Percentiles rank a stretch among this genome's conserved stretches.
These are phyloP conservation scores for Cryptococcus sp. DNA, from an alignment of 1,284 basidiomycete genomes.

Conservation along the genomic window DNA sequence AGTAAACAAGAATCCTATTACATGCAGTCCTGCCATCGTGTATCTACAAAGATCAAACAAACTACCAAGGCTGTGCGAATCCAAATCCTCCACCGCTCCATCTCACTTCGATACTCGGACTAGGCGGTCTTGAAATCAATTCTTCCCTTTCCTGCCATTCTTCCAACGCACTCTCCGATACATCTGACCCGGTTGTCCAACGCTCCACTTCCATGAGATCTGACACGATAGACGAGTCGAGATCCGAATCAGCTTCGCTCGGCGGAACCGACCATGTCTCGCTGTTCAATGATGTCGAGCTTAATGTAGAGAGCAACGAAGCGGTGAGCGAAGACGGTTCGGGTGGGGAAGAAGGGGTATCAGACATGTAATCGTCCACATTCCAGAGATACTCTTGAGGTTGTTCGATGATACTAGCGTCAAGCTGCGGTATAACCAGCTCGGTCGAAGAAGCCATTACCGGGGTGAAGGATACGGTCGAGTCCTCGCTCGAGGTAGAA, in stretches of 20 bases:
- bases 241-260: conserved; percentile 25
- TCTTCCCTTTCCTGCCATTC: conserved; percentile 4
- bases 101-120: conserved; percentile 8
- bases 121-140: background rate
- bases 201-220: background rate
- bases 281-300: background rate
- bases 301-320: background rate
- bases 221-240: conserved; percentile 17
- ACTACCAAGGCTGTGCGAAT: conserved; percentile 20
- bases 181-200: background rate
- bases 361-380: too few relatives aligned
- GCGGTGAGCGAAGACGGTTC: background rate
- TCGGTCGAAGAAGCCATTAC: background rate
- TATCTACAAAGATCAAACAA: background rate
- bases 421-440: background rate
- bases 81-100: conserved; percentile 29
- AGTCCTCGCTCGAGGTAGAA: background rate
- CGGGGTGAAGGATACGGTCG: background rate
- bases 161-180: background rate
- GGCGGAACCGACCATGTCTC: conserved; percentile 21
- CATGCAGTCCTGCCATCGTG: background rate
- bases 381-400: background rate
- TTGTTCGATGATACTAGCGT: background rate
- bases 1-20: background rate
- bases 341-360: background rate